These are phyloP conservation scores for Chytriomyces sp. DNA, from an alignment of 192 early-diverging fungal genomes.

Conservation along the genomic window DNA sequence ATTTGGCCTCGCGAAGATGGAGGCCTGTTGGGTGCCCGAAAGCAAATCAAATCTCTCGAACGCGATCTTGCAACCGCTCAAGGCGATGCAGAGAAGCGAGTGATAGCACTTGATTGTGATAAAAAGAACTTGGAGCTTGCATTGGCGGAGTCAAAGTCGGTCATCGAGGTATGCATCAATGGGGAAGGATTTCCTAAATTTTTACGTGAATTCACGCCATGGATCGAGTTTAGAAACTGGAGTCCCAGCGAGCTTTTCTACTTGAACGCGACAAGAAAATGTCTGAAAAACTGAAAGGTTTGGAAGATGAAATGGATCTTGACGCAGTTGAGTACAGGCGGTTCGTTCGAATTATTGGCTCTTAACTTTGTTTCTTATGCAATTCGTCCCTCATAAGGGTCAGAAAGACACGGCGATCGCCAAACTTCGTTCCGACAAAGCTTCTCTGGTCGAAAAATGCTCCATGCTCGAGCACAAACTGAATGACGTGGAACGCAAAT, in stretches of 20 bases:
- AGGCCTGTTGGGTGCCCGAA: slow-evolving; percentile 2
- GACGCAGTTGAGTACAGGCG: neutral
- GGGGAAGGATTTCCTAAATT: neutral
- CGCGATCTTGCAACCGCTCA: neutral
- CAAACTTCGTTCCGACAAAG: slow-evolving; percentile 5
- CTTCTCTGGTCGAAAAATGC: neutral
- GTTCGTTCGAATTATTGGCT: neutral
- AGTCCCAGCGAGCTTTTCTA: slow-evolving; percentile 1
- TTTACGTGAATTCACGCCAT: neutral
- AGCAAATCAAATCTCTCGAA: slow-evolving; percentile 12
- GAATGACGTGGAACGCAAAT: neutral
- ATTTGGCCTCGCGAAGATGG: too few species aligned
- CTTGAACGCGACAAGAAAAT: neutral
- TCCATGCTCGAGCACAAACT: neutral
- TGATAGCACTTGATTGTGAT: neutral
- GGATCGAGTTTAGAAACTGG: slow-evolving; percentile 13
- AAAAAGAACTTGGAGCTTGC: neutral
- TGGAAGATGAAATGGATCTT: neutral
- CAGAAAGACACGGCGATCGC: neutral
- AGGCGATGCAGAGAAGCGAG: neutral
- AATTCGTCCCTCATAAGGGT: neutral
- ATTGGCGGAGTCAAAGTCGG: neutral
- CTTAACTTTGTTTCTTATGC: neutral
- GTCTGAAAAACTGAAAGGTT: neutral
- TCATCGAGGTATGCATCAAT: neutral